A percentile compares a stretch with the other conserved stretches of the same genome.
phyloP scores from a whole-genome alignment of 306 rosid species.

The Acacia acuminata region DNA sequence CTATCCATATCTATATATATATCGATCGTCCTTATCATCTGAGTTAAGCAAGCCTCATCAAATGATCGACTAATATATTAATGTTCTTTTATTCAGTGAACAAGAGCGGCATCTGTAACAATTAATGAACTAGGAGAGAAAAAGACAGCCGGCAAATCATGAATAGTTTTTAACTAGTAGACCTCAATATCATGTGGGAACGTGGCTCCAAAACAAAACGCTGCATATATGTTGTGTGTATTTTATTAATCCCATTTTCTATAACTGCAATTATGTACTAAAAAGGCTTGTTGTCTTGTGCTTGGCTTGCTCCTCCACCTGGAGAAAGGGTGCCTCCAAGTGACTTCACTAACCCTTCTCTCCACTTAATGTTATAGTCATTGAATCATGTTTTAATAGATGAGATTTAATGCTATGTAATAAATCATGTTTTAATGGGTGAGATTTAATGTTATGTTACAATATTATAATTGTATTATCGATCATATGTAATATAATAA shows the following conservation, averaged over 20 bases:
- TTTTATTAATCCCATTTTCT: not conserved
- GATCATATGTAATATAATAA: too few relatives aligned
- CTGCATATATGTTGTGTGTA: not conserved
- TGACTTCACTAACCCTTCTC: too few relatives aligned
- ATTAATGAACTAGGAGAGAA: not conserved
- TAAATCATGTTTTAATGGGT: too few relatives aligned
- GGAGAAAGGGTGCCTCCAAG: too few relatives aligned
- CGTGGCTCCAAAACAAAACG: not conserved
- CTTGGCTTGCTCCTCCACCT: not conserved
- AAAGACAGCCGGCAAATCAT: not conserved
- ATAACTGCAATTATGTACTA: not conserved
- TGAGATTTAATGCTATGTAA: too few relatives aligned
- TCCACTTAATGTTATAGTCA: too few relatives aligned
- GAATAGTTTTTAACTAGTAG: not conserved
- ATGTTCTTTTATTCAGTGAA: not conserved
- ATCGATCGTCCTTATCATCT: not conserved
- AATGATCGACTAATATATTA: not conserved
- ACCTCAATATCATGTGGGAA: not conserved
- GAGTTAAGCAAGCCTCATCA: not conserved
- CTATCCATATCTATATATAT: too few relatives aligned
- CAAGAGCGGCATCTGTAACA: not conserved
- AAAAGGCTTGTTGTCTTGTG: not conserved
- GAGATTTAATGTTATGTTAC: too few relatives aligned
- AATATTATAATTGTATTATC: too few relatives aligned
- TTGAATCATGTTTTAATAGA: too few relatives aligned